Conservation (phyloP, 257 asterid genomes). For the Solanum virginianum region DNA sequence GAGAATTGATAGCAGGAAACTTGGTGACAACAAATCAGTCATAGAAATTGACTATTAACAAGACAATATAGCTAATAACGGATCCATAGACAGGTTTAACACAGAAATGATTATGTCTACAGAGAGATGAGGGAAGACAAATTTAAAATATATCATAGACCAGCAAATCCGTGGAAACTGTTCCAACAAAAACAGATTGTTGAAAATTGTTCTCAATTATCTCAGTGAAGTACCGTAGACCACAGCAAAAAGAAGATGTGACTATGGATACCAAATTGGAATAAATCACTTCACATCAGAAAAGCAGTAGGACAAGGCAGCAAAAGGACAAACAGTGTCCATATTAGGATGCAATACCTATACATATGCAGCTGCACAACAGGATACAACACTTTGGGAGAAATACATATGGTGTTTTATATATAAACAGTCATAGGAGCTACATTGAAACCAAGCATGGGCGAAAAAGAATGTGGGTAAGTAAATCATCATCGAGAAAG, state of each 20-base stretch:
- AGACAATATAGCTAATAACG: neutral
- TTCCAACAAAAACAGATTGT: neutral
- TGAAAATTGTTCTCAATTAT: neutral
- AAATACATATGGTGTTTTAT: neutral
- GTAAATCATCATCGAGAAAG: neutral
- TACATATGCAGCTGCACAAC: neutral
- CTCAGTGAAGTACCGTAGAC: neutral
- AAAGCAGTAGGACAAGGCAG: neutral
- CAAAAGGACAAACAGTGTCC: neutral
- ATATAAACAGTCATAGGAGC: neutral
- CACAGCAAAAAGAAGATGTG: neutral
- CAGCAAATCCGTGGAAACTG: neutral
- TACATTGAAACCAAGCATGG: neutral
- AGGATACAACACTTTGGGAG: neutral
- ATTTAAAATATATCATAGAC: neutral
- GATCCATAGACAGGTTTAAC: neutral
- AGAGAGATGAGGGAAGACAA: neutral
- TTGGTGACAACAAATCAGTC: neutral
- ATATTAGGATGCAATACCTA: neutral
- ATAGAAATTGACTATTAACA: neutral
- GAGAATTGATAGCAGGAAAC: neutral
- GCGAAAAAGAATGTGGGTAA: neutral
- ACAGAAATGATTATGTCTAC: neutral
- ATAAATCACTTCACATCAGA: neutral
- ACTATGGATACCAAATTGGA: neutral